A percentile compares a stretch with the other conserved stretches of the same genome.
phyloP scores from a whole-genome alignment of 805 yeast species.

The Ogataea trehalophila region DNA sequence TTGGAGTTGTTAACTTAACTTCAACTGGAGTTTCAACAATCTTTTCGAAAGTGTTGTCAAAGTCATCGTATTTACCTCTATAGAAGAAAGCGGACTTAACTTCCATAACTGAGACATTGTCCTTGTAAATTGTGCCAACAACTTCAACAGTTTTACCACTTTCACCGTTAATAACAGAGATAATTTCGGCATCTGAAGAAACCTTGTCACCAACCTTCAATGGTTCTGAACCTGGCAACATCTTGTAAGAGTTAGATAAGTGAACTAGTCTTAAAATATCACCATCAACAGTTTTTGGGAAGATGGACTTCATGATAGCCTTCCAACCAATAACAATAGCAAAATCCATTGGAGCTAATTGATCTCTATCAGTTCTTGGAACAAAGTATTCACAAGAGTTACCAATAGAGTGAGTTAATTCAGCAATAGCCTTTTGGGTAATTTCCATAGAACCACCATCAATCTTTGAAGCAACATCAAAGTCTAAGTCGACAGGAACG shows the following conservation, averaged over 20 bases:
- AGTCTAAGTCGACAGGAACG: slow-evolving; percentile 58
- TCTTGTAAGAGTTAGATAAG: slow-evolving; percentile 87
- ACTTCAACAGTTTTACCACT: slow-evolving; percentile 96
- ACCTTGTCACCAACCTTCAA: slow-evolving; percentile 85
- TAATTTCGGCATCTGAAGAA: slow-evolving; percentile 75
- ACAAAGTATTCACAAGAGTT: slow-evolving; percentile 96
- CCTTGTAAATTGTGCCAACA: slow-evolving; percentile 79
- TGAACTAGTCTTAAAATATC: slow-evolving; percentile 92
- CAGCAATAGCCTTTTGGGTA: slow-evolving; percentile 73
- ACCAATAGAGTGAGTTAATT: slow-evolving; percentile 95
- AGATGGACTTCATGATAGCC: slow-evolving; percentile 95
- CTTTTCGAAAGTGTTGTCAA: slow-evolving; percentile 87
- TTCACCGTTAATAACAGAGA: slow-evolving; percentile 84
- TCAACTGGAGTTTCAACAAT: slow-evolving; percentile 83
- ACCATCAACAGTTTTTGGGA: slow-evolving; percentile 96
- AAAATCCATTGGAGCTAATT: slow-evolving; percentile 97
- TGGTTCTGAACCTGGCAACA: slow-evolving; percentile 89
- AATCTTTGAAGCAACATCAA: slow-evolving; percentile 67
- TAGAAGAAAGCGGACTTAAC: slow-evolving; percentile 93
- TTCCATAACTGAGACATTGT: slow-evolving; percentile 79
- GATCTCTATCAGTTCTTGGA: slow-evolving; percentile 75
- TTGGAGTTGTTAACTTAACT: slow-evolving; percentile 63
- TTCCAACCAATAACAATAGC: slow-evolving; percentile 99
- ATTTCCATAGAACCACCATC: slow-evolving; percentile 66
- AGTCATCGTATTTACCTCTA: slow-evolving; percentile 88